A percentile compares a stretch with the other conserved stretches of the same genome.
Evolutionary conservation across 495 filamentous ascomycete species (phyloP).

Genomic region (Penicillium pancosmium): DNA sequence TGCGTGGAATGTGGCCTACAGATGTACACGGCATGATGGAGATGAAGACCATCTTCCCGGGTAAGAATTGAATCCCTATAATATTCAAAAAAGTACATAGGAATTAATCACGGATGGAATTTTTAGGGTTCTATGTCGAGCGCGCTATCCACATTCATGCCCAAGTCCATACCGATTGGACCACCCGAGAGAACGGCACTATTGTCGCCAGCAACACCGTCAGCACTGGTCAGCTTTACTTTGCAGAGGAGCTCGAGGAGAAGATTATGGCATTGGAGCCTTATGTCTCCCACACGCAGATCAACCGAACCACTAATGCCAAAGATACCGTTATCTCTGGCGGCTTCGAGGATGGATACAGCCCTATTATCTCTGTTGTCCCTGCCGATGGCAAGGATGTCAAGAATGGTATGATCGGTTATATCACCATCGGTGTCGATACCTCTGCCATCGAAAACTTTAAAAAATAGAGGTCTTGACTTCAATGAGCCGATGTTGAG

Average conservation of each 20-base stretch:
- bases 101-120: background rate
- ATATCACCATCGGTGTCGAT: conserved; percentile 29
- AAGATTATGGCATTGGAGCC: conserved; percentile 50
- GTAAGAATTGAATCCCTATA: conserved; percentile 24
- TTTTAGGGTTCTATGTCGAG: conserved; percentile 38
- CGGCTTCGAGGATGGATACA: conserved; percentile 41
- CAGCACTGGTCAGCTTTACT: conserved; percentile 59
- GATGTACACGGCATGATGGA: conserved; percentile 49
- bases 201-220: conserved; percentile 22
- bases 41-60: conserved; percentile 56
- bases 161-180: conserved; percentile 31
- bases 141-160: conserved; percentile 35
- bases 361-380: conserved; percentile 54
- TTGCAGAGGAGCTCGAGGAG: conserved; percentile 47
- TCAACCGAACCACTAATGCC: conserved; percentile 46
- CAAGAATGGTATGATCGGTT: conserved; percentile 52
- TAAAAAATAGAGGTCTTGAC: background rate
- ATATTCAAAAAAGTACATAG: too few species aligned
- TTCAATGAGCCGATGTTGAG: background rate
- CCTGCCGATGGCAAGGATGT: conserved; percentile 48
- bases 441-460: conserved; percentile 10
- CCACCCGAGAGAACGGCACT: conserved; percentile 26
- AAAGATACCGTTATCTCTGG: conserved; percentile 44
- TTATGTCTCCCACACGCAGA: conserved; percentile 54
- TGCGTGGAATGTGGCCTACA: conserved; percentile 54